phyloP scores from a whole-genome alignment of 257 asterid species.

The Rhazya stricta region DNA sequence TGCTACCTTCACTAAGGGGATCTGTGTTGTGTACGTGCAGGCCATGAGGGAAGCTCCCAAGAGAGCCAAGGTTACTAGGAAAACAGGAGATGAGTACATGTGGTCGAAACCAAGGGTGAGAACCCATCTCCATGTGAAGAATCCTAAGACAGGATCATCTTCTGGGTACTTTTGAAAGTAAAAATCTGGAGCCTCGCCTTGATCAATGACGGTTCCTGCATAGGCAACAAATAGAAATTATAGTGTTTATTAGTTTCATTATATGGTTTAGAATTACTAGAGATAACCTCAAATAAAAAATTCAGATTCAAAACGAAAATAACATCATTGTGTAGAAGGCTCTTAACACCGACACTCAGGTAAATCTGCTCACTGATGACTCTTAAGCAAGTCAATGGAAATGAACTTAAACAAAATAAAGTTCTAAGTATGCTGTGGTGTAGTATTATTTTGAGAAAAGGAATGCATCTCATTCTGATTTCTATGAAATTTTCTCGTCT shows the following conservation, averaged over 20 bases:
- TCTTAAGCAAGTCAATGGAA: not conserved
- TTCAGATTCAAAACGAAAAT: not conserved
- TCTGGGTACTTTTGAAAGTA: slow-evolving; percentile 59
- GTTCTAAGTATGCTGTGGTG: not conserved
- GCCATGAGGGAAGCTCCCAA: slow-evolving; percentile 89
- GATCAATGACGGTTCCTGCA: slow-evolving; percentile 67
- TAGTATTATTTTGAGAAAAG: not conserved
- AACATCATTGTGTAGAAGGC: not conserved
- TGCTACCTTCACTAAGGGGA: slow-evolving; percentile 80
- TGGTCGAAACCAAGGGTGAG: slow-evolving; percentile 74
- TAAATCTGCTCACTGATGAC: not conserved
- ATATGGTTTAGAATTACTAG: not conserved
- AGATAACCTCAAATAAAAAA: not conserved
- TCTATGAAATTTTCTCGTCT: not conserved
- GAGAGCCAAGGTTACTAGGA: slow-evolving; percentile 59
- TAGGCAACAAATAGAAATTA: not conserved
- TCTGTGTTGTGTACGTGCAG: slow-evolving; percentile 76
- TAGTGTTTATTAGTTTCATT: not conserved
- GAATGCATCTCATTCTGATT: not conserved
- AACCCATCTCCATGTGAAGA: slow-evolving; percentile 85
- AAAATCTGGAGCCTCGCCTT: slow-evolving; percentile 71
- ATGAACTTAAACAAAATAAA: not conserved
- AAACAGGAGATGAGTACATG: slow-evolving; percentile 82
- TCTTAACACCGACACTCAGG: not conserved
- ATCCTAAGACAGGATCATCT: slow-evolving; percentile 62